Evolutionary conservation across 2,329 filamentous ascomycete genomes (phyloP).

Genomic region (Nemania diffusa): DNA sequence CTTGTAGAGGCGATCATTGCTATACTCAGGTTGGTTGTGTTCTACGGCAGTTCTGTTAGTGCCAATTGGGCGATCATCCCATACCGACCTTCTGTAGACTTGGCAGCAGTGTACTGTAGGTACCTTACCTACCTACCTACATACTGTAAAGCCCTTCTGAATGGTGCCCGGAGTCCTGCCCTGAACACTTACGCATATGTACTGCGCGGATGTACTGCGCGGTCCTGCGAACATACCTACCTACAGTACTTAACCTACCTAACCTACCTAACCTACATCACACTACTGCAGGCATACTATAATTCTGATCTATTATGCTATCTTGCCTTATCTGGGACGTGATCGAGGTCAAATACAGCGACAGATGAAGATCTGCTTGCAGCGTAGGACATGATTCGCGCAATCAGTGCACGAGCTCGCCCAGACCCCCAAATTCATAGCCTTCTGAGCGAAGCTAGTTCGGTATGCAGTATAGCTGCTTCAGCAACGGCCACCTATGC

Average conservation of each 20-base stretch:
- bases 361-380: conserved; percentile 31
- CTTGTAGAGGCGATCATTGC: conserved; percentile 22
- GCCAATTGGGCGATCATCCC: conserved; percentile 11
- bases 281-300: not conserved
- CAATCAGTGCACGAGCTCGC: conserved; percentile 11
- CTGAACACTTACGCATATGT: not conserved
- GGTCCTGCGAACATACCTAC: too few relatives aligned
- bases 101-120: too few relatives aligned
- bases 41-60: conserved; percentile 27
- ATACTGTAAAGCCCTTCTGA: not conserved
- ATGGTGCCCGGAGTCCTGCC: not conserved
- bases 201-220: too few relatives aligned
- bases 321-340: not conserved
- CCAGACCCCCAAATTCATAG: conserved; percentile 1
- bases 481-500: conserved; percentile 3
- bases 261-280: not conserved
- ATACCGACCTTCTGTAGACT: too few relatives aligned
- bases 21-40: not conserved
- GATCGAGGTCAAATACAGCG: not conserved
- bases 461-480: conserved; percentile 1
- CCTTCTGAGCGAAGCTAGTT: conserved; percentile 10
- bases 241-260: too few relatives aligned
- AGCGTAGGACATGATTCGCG: conserved; percentile 28
- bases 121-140: not conserved
- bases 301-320: not conserved